Conservation (phyloP, 2,329 filamentous ascomycete species). For the Fusarium phyllophilum region DNA sequence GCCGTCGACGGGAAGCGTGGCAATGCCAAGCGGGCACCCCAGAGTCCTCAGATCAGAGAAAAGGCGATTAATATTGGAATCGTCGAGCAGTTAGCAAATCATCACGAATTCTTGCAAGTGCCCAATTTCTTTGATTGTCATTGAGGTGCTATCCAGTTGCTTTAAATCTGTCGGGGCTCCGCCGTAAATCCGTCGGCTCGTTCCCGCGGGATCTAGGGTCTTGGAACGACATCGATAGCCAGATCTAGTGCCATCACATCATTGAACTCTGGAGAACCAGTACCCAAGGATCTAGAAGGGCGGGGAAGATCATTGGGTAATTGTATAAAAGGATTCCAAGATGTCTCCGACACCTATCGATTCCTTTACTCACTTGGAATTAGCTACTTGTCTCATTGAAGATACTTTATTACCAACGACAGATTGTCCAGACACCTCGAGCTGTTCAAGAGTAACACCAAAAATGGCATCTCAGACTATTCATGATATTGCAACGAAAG, state of each 20-base stretch:
- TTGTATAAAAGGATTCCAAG: constrained; percentile 33
- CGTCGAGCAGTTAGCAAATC: constrained; percentile 28
- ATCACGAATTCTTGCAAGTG: constrained; percentile 3
- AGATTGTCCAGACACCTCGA: constrained; percentile 4
- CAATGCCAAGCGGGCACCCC: not conserved
- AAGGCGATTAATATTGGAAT: constrained; percentile 8
- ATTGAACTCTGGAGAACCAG: constrained; percentile 9
- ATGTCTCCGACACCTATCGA: not conserved
- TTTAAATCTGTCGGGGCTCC: not conserved
- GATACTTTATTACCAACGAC: not conserved
- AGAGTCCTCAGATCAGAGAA: constrained; percentile 7
- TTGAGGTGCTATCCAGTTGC: not conserved
- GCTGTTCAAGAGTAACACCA: not conserved
- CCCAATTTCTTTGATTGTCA: not conserved
- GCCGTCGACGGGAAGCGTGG: not conserved
- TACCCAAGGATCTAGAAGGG: constrained; percentile 1
- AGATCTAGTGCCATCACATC: constrained; percentile 31
- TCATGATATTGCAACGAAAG: constrained; percentile 63
- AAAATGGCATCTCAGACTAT: constrained; percentile 50
- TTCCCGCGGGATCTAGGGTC: constrained; percentile 19
- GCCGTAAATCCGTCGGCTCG: constrained; percentile 37
- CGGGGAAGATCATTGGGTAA: constrained; percentile 21
- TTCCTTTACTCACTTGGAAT: not conserved
- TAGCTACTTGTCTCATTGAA: not conserved
- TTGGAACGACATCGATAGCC: constrained; percentile 4